Evolutionary conservation across 106 monocot genomes (phyloP).

Genomic region (Alisma plantagoaquatica): DNA sequence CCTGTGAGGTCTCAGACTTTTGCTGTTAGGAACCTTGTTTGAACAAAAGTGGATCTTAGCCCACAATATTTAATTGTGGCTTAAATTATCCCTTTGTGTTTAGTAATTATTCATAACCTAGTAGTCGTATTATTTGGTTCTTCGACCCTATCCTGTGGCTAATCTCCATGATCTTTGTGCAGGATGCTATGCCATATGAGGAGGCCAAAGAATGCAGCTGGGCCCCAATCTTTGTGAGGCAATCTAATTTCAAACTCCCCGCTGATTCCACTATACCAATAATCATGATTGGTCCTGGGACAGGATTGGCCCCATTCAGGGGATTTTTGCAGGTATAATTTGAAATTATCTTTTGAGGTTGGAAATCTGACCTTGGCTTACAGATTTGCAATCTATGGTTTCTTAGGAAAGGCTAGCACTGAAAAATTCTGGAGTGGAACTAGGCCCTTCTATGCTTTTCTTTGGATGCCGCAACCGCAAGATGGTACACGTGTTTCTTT

Average conservation of each 20-base stretch:
- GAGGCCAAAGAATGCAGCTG: constrained; percentile 53
- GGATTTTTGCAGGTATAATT: constrained; percentile 95
- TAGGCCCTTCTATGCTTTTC: constrained; percentile 42
- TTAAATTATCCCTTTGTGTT: no score
- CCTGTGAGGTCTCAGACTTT: no score
- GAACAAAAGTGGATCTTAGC: no score
- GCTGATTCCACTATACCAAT: constrained; percentile 58
- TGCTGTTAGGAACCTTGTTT: no score
- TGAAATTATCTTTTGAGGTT: no score
- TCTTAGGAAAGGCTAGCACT: constrained; percentile 46
- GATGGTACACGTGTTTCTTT: constrained; percentile 15
- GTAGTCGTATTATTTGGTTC: no score
- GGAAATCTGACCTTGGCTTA: neutral
- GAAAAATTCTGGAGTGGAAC: constrained; percentile 36
- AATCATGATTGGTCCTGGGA: constrained; percentile 92
- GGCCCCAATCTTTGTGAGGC: constrained; percentile 81
- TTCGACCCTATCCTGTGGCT: no score
- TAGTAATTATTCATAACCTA: no score
- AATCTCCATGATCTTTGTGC: no score
- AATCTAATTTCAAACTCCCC: constrained; percentile 88
- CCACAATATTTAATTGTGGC: no score
- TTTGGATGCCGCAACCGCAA: constrained; percentile 52
- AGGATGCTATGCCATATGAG: constrained; percentile 52
- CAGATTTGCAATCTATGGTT: neutral
- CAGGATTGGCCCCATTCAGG: constrained; percentile 87